Base-by-base conservation (phyloP, 2,329 filamentous ascomycete genomes). In the Trichothecium roseum region DNA sequence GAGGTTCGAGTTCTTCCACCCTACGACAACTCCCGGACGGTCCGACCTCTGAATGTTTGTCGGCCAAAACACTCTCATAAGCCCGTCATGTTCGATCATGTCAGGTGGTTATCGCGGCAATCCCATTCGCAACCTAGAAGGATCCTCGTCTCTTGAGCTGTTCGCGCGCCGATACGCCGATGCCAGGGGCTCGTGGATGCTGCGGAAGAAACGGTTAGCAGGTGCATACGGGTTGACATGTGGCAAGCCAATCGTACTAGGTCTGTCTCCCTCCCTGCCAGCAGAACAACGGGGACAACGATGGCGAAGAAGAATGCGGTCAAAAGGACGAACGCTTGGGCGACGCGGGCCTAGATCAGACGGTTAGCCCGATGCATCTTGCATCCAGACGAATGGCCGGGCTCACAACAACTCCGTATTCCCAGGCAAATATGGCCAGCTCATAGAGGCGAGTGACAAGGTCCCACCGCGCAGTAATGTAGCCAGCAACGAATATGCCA, bases 21-120 rank as follows among this genome's bases (percentile, higher is more conserved):
- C 91, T 32, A 98, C 84, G 44, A 98, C 78, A 41, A 95, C 84
- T 30, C 89, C 91, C 29, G 85, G 76, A 38, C 74, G 69, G 46
- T 77, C 74, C 37, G 80, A 83, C 57, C 69, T 72, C 37, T 74
- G 71, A 52, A 85, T 78, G 63, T 94, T 88, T 52, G 83, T 83
- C 51, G 91, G 93, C 91, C 91, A 98, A 67, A 98, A 96, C 66
- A 98, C 80, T 68, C 91, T 86, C 80, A 96, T 86, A 68, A 96
- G 70, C 53, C 84, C 88, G 84, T 91, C 75, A 69, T 78, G 69
- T 64, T 75, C 74, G 66, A 74, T 66, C 75, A 80, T 80, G 69
- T 69, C 72, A 47, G 42, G 42, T 50, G 46, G 47, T 37, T 34
- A 36, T 37, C 35, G 33, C 37, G 38, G 20, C 5, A 16, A 26